Conservation (phyloP, 768 basidiomycete species). For the Pulveroboletus sp. region DNA sequence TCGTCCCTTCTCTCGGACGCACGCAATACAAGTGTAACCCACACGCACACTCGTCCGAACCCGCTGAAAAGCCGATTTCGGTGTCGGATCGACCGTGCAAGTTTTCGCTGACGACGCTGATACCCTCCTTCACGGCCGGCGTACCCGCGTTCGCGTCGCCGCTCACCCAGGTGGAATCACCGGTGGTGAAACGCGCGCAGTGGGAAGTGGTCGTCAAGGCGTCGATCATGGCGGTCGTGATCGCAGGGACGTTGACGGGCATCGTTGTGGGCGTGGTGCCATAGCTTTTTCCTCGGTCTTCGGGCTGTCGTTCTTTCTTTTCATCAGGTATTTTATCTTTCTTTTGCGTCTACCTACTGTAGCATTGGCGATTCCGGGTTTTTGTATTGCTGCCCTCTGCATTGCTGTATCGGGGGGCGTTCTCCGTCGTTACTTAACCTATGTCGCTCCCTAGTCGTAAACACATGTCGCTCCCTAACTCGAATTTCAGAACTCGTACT, state of each 20-base stretch:
- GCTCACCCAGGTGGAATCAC: slow-evolving; percentile 64
- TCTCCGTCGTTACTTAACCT: too few species aligned
- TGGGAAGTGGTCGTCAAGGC: slow-evolving; percentile 81
- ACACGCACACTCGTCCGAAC: not conserved
- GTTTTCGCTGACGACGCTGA: slow-evolving; percentile 11
- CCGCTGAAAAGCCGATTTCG: not conserved
- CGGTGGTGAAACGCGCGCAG: slow-evolving; percentile 71
- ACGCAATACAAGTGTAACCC: slow-evolving; percentile 31
- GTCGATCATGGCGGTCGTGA: slow-evolving; percentile 42
- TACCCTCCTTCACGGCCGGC: slow-evolving; percentile 31
- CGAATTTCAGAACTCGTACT: too few species aligned
- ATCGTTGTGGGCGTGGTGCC: slow-evolving; percentile 21
- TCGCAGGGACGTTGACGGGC: slow-evolving; percentile 32
- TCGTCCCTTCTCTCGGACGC: slow-evolving; percentile 17
- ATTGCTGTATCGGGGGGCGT: too few species aligned
- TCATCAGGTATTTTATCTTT: too few species aligned
- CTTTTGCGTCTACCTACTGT: too few species aligned
- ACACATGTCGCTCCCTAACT: too few species aligned
- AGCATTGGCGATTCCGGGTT: too few species aligned
- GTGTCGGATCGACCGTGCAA: not conserved
- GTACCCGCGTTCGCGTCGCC: slow-evolving; percentile 73
- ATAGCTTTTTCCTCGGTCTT: too few species aligned
- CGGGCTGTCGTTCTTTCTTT: too few species aligned
- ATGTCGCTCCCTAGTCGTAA: too few species aligned
- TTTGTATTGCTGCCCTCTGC: too few species aligned